Percentiles rank a stretch among this genome's conserved stretches.
phyloP scores from a whole-genome alignment of 257 asterid species.

The Solanum clarkiae region DNA sequence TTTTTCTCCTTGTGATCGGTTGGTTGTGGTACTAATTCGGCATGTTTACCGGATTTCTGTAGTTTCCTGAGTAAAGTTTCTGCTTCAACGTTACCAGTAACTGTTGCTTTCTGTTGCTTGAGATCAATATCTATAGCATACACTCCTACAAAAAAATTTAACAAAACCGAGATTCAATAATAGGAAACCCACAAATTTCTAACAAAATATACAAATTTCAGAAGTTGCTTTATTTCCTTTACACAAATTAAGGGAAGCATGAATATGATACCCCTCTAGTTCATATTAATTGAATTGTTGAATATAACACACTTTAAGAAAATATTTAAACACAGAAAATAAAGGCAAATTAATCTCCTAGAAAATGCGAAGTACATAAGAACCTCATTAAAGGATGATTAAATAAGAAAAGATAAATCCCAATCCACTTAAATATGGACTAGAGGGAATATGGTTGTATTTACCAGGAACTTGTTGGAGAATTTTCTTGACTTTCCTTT shows the following conservation, averaged over 20 bases:
- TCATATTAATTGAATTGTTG: too few relatives aligned
- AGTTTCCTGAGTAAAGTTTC: constrained; percentile 27
- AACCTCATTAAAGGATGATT: too few relatives aligned
- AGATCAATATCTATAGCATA: constrained; percentile 33
- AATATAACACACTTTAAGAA: too few relatives aligned
- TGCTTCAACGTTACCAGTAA: constrained; percentile 35
- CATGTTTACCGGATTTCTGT: constrained; percentile 43
- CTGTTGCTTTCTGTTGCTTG: constrained; percentile 55
- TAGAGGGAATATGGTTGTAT: background rate
- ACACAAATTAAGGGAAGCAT: background rate
- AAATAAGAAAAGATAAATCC: too few relatives aligned
- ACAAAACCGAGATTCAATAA: background rate
- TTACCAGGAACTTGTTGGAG: constrained; percentile 35
- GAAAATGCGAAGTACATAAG: too few relatives aligned
- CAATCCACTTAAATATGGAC: too few relatives aligned
- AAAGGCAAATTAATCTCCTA: too few relatives aligned
- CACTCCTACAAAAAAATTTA: constrained; percentile 25
- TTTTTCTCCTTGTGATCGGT: constrained; percentile 5
- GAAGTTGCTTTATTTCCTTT: too few relatives aligned
- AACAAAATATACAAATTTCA: background rate
- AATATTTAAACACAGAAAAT: too few relatives aligned
- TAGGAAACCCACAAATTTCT: background rate
- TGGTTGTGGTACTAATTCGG: constrained; percentile 42
- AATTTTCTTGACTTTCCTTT: constrained; percentile 49
- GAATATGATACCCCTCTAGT: too few relatives aligned